Evolutionary conservation across 2,329 filamentous ascomycete genomes (phyloP), one percentile per base, ranked within the genome.

Genomic region (Botrytis deweyae): DNA sequence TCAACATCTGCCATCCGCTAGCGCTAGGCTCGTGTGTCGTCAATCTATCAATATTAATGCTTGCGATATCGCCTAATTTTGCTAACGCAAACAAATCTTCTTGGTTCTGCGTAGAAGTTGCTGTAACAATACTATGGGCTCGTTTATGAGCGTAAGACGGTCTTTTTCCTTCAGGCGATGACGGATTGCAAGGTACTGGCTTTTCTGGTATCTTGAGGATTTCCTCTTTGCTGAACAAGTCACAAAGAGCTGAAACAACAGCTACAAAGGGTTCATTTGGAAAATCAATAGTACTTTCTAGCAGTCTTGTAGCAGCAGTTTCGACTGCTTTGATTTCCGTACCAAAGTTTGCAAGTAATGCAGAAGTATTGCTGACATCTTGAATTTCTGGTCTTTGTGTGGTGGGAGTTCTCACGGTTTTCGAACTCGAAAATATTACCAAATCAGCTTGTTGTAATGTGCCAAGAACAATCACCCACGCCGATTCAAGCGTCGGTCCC

Each of bases 401-500:
- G 85, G 87, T 84, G 9, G 87, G 84, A 2, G 87, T 86, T 72
- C 86, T 85, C 0, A 87, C 84, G 7, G 85, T 81, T 22, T 87
- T 89, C 18, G 89, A 87, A 72, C 81, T 82, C 22, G 81, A 80
- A 66, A 91, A 92, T 40, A 98, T 87, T 6, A 98, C 91, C 76
- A 97, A 90, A 78, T 98, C 96, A 4, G 95, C 95, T 81, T 98
- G 93, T 79, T 98, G 94, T 12, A 99, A 84, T 0, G 95, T 97
- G 79, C 97, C 95, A 1, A 99, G 87, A 25, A 99, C 87, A 74
- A 99, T 98, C 1, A 90, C 91, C 93, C 97, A 99, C 0, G 95
- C 93, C 22, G 88, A 86, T 52, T 92, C 91, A 0, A 99, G 86
- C 0, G 94, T 97, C 4, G 96, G 94, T 0, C 96, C 96, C 1